phyloP scores from a whole-genome alignment of 2,329 filamentous ascomycete genomes.

The Hymenoscyphus infarciens region DNA sequence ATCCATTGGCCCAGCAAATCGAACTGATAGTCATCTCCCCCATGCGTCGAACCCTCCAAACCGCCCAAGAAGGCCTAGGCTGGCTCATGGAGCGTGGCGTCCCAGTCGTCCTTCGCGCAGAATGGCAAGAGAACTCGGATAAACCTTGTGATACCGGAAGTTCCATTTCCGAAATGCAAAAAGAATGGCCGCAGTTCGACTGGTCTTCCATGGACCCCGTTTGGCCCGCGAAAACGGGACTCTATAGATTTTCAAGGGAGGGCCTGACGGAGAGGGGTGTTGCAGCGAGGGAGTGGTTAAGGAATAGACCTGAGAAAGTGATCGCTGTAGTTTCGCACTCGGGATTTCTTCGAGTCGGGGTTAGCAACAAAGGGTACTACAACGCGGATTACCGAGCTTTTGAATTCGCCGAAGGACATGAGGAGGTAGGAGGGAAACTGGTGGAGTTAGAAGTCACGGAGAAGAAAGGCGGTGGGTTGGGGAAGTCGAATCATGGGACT shows the following conservation, averaged over 20 bases:
- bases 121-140: conserved; percentile 35
- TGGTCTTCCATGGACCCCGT: conserved; percentile 33
- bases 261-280: conserved; percentile 29
- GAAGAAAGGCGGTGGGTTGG: conserved; percentile 32
- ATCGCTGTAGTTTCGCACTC: conserved; percentile 35
- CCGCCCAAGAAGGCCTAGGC: conserved; percentile 30
- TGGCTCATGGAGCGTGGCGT: conserved; percentile 34
- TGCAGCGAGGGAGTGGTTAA: conserved; percentile 30
- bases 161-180: conserved; percentile 25
- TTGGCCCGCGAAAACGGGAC: conserved; percentile 31
- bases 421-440: conserved; percentile 25
- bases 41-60: conserved; percentile 34
- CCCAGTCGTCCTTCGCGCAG: conserved; percentile 29
- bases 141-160: conserved; percentile 35
- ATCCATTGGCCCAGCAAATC: conserved; percentile 31
- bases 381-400: conserved; percentile 36
- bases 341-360: conserved; percentile 30
- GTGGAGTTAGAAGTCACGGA: conserved; percentile 34
- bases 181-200: conserved; percentile 35
- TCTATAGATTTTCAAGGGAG: conserved; percentile 30
- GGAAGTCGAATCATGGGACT: conserved; percentile 28
- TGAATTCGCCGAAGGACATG: conserved; percentile 30
- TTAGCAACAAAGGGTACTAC: conserved; percentile 28
- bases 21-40: conserved; percentile 35
- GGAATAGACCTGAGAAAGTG: conserved; percentile 32